Base-by-base conservation (phyloP, 352 stramenopile genomes). In the Globisporangium emineosum region DNA sequence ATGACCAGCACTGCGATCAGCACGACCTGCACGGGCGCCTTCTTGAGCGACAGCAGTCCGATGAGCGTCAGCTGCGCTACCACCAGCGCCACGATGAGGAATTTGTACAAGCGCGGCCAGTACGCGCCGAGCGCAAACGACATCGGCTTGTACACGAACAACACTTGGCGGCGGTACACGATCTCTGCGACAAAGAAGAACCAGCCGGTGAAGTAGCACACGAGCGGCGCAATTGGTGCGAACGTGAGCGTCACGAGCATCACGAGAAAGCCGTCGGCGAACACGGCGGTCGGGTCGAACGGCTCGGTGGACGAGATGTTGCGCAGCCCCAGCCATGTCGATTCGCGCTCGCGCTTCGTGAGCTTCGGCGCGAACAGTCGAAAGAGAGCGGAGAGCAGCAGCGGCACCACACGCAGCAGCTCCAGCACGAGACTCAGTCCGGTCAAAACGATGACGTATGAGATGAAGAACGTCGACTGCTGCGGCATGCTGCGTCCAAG, bases 381-480 rank as follows among this genome's bases (percentile, higher is more conserved):
- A 68, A 81, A 92, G 1, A 92, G 62, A 4, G 67, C 51, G 0
- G 77, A 80, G 12, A 90, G 30, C 25, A 81, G 9, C 6, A 91
- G 27, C 5, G 81, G 83, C 42, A 80, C 71, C 27, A 89, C 72
- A 8, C 83, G 82, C 10, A 92, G 66, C 29, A 94, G 71, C 65
- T 91, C 81, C 23, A 94, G 33, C 10, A 73, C 65, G 13, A 92
- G 59, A 17, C 69, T 79, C 23, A 94, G 62, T 2, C 86, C 80
- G 3, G 79, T 91, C 35, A 75, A 79, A 12, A 91, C 73, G 62
- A 92, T 86, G 53, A 94, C 75, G 66, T 88, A 94, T 23, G 81
- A 89, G 68, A 92, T 94, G 67, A 92, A 94, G 51, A 90, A 89
- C 43, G 82, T 90, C n/a, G 83, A 91, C 63, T 92, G 86, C 57